A percentile compares a stretch with the other conserved stretches of the same genome.
phyloP scores from a whole-genome alignment of 2,329 filamentous ascomycete genomes.

The Ceratocystis eucalypticola region DNA sequence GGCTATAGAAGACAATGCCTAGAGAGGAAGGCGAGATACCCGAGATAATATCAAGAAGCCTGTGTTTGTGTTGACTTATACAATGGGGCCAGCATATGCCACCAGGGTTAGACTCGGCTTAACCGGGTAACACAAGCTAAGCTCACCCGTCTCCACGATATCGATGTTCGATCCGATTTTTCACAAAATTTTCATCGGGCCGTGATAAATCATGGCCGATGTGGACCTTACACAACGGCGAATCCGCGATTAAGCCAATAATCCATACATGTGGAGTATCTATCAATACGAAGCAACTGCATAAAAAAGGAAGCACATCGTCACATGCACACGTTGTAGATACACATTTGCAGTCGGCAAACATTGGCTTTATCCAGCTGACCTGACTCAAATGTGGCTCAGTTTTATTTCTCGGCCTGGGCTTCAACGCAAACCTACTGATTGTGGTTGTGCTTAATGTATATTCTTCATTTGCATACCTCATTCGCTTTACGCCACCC shows the following conservation, averaged over 20 bases:
- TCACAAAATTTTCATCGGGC: neutral
- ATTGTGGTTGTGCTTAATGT: too few species aligned
- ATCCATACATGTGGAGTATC: neutral
- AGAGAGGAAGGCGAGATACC: neutral
- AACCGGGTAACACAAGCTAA: neutral
- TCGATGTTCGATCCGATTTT: neutral
- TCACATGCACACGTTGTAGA: neutral
- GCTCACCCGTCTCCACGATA: neutral
- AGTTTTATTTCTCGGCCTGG: too few species aligned
- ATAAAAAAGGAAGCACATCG: neutral
- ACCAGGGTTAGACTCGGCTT: neutral
- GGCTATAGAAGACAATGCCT: neutral
- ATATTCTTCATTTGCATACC: too few species aligned
- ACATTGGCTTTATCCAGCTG: too few species aligned
- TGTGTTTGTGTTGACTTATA: neutral
- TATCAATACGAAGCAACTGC: neutral
- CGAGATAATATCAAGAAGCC: neutral
- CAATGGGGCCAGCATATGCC: too few species aligned
- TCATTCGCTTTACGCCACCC: too few species aligned
- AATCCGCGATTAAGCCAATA: neutral
- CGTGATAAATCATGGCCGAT: neutral
- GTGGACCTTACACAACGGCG: neutral
- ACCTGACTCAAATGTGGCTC: too few species aligned
- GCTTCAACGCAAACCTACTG: too few species aligned
- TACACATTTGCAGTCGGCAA: too few species aligned